phyloP scores from a whole-genome alignment of 805 yeast genomes.

The Pichia membranifaciens region DNA sequence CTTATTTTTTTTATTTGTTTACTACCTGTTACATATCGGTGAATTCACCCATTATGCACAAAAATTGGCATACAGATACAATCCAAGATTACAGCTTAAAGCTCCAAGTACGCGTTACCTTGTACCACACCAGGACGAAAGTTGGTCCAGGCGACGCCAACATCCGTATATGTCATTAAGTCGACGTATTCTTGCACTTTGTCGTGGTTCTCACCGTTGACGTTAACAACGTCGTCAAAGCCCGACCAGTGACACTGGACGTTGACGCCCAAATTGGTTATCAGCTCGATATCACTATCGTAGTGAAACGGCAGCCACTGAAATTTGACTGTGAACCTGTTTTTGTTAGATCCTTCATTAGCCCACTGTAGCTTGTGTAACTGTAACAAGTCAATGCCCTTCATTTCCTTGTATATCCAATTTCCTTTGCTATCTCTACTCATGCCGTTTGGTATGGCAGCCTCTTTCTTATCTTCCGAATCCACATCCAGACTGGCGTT shows the following conservation, averaged over 20 bases:
- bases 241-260: constrained; percentile 80
- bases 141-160: constrained; percentile 60
- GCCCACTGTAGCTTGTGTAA: constrained; percentile 64
- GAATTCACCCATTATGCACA: not conserved
- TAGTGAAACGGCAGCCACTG: constrained; percentile 71
- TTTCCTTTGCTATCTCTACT: constrained; percentile 33
- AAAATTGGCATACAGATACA: not conserved
- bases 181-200: constrained; percentile 71
- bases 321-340: constrained; percentile 51
- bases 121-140: constrained; percentile 62
- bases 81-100: not conserved
- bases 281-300: constrained; percentile 33
- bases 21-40: too few species aligned
- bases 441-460: constrained; percentile 38
- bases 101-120: constrained; percentile 27
- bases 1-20: too few species aligned
- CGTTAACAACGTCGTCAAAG: constrained; percentile 40
- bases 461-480: not conserved
- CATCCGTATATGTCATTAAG: constrained; percentile 60
- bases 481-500: not conserved
- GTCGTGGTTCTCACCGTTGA: constrained; percentile 30
- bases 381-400: constrained; percentile 60
- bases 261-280: constrained; percentile 41
- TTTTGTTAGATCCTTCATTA: constrained; percentile 21
- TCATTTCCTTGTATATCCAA: constrained; percentile 42